Evolutionary conservation across 352 stramenopile species (phyloP).

Genomic region (Lagenidium giganteum): DNA sequence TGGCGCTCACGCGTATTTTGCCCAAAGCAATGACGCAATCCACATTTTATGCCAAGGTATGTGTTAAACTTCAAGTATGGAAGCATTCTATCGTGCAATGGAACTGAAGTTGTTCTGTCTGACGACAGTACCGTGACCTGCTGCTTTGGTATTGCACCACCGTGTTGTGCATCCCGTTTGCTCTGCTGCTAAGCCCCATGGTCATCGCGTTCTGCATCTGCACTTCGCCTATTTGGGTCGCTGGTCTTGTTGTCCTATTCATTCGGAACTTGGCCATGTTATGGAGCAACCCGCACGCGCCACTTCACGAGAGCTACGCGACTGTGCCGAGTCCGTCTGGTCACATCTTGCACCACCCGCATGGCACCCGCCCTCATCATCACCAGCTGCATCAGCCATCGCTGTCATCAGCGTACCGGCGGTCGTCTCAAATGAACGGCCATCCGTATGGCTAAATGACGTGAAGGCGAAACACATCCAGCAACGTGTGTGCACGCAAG

Average conservation of each 20-base stretch:
- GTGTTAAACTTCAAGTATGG: background rate
- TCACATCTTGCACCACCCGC: too few relatives aligned
- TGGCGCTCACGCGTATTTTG: too few relatives aligned
- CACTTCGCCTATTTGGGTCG: constrained; percentile 73
- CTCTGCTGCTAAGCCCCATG: constrained; percentile 69
- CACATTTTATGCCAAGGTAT: constrained; percentile 32
- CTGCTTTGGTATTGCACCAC: constrained; percentile 65
- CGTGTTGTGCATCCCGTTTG: constrained; percentile 65
- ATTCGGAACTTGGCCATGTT: constrained; percentile 45
- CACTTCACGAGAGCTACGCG: constrained; percentile 33
- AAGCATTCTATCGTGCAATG: background rate
- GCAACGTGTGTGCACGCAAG: too few relatives aligned
- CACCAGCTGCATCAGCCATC: too few relatives aligned
- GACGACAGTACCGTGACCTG: constrained; percentile 41
- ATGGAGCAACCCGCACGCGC: constrained; percentile 20
- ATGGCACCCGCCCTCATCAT: too few relatives aligned
- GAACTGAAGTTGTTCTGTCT: constrained; percentile 3
- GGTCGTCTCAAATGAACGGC: too few relatives aligned
- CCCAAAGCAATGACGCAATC: too few relatives aligned
- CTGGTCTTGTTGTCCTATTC: constrained; percentile 44
- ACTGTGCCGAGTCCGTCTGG: background rate
- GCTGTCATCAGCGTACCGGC: too few relatives aligned
- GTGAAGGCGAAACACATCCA: too few relatives aligned
- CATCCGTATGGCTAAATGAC: too few relatives aligned
- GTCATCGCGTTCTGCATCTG: constrained; percentile 71